These are phyloP conservation scores for Aspergillus quadricinctus DNA, from an alignment of 2,329 filamentous ascomycete genomes.

Conservation along the genomic window DNA sequence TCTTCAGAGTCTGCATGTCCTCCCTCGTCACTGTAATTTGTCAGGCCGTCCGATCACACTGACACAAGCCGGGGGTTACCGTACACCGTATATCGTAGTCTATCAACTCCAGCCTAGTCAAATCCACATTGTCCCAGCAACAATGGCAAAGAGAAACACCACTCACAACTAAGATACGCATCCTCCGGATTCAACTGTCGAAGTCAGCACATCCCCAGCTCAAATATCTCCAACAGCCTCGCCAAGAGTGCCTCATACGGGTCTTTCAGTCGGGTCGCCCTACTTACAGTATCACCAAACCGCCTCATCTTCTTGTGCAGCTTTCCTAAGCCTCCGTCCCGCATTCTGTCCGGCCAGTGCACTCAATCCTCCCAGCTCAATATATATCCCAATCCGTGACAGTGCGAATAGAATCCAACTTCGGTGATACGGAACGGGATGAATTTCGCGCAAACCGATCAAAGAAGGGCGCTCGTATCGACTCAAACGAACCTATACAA, in stretches of 20 bases:
- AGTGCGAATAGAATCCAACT: neutral
- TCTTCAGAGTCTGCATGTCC: constrained; percentile 80
- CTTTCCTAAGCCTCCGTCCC: constrained; percentile 24
- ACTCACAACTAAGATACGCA: constrained; percentile 67
- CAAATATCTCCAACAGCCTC: neutral
- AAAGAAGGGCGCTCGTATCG: neutral
- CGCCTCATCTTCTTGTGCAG: constrained; percentile 35
- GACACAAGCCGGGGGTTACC: constrained; percentile 21
- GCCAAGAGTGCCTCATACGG: neutral
- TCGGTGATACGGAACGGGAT: neutral
- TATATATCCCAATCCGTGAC: neutral
- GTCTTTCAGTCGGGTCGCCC: no score
- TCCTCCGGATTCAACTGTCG: constrained; percentile 56
- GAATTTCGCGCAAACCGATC: neutral
- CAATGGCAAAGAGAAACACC: neutral
- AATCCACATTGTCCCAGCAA: constrained; percentile 1
- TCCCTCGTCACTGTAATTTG: constrained; percentile 68
- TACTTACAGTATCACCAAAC: constrained; percentile 35
- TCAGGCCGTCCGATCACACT: constrained; percentile 10
- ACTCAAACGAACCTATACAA: neutral
- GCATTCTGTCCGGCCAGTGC: constrained; percentile 13
- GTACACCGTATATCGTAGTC: constrained; percentile 63
- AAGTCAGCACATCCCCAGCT: constrained; percentile 15
- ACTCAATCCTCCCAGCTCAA: neutral
- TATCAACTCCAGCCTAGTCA: constrained; percentile 28